These are phyloP conservation scores for Lactarius hatsudake DNA, from an alignment of 768 basidiomycete genomes.

Conservation along the genomic window DNA sequence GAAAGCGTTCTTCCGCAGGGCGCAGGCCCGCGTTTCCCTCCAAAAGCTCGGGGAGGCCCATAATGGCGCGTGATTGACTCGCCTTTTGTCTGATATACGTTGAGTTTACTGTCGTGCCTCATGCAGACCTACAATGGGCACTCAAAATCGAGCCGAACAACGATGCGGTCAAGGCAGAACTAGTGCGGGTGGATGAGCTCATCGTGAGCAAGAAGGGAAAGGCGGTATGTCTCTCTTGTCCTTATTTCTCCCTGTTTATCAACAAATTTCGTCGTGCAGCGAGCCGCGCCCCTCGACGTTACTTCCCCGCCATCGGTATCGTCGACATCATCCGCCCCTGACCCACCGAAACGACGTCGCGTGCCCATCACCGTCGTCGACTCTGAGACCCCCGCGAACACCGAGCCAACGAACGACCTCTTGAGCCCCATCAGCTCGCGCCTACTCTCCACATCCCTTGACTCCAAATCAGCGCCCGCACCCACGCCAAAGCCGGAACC, in stretches of 20 bases:
- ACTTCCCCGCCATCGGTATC: conserved; percentile 18
- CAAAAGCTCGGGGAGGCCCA: conserved; percentile 56
- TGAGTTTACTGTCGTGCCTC: conserved; percentile 3
- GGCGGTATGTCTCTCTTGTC: conserved; percentile 8
- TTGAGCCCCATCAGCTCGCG: conserved; percentile 28
- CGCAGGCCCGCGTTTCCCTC: conserved; percentile 63
- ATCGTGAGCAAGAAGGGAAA: conserved; percentile 39
- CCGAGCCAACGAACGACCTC: conserved; percentile 10
- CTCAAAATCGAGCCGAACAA: conserved; percentile 65
- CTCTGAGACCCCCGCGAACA: conserved; percentile 11
- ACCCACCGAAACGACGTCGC: conserved; percentile 45
- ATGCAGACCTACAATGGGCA: conserved; percentile 58
- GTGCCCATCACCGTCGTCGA: conserved; percentile 66
- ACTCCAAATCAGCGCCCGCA: conserved; percentile 17
- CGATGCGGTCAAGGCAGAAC: conserved; percentile 57
- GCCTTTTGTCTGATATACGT: conserved; percentile 3
- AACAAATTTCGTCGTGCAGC: conserved; percentile 27
- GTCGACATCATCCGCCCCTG: conserved; percentile 1
- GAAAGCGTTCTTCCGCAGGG: conserved; percentile 78
- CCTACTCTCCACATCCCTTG: conserved; percentile 15
- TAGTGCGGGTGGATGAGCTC: conserved; percentile 48
- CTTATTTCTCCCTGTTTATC: neutral
- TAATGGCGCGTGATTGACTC: conserved; percentile 45
- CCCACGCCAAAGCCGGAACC: conserved; percentile 24
- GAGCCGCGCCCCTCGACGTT: conserved; percentile 30